Evolutionary conservation across 495 filamentous ascomycete genomes (phyloP).

Genomic region (Hypoxylon intermedium): DNA sequence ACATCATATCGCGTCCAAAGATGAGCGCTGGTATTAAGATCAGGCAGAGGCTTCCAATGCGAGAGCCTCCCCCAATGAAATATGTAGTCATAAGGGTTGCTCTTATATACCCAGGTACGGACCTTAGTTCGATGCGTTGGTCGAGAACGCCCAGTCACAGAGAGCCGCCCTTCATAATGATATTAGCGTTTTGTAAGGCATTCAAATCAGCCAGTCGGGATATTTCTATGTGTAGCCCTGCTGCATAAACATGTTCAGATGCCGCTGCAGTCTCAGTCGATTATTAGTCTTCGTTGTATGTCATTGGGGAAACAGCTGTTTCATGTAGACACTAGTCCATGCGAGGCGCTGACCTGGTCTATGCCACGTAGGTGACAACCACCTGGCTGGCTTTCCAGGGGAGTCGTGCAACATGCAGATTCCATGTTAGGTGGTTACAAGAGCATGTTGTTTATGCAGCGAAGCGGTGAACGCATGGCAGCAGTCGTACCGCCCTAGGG

Average conservation of each 20-base stretch:
- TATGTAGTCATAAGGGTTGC: constrained; percentile 33
- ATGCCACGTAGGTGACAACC: constrained; percentile 38
- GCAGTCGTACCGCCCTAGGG: no score
- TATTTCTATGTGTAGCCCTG: constrained; percentile 27
- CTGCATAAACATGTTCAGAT: constrained; percentile 37
- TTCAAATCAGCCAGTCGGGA: constrained; percentile 27
- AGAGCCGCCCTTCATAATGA: constrained; percentile 22
- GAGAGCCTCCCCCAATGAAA: constrained; percentile 13
- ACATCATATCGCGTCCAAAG: constrained; percentile 1
- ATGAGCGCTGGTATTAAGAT: background rate
- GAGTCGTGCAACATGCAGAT: constrained; percentile 18
- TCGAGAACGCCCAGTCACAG: constrained; percentile 9
- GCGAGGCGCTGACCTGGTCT: constrained; percentile 23
- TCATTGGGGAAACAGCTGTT: constrained; percentile 39
- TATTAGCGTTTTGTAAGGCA: constrained; percentile 15
- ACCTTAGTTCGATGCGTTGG: constrained; percentile 20
- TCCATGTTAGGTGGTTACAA: constrained; percentile 10
- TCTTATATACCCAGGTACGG: constrained; percentile 19
- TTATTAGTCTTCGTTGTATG: constrained; percentile 2
- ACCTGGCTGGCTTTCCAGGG: constrained; percentile 12
- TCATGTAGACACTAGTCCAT: constrained; percentile 36
- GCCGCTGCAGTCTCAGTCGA: constrained; percentile 34
- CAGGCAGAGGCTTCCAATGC: constrained; percentile 1
- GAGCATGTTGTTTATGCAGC: constrained; percentile 20
- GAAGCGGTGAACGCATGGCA: constrained; percentile 31